Evolutionary conservation across 257 asterid species (phyloP).

Genomic region (Lycium barbarum): DNA sequence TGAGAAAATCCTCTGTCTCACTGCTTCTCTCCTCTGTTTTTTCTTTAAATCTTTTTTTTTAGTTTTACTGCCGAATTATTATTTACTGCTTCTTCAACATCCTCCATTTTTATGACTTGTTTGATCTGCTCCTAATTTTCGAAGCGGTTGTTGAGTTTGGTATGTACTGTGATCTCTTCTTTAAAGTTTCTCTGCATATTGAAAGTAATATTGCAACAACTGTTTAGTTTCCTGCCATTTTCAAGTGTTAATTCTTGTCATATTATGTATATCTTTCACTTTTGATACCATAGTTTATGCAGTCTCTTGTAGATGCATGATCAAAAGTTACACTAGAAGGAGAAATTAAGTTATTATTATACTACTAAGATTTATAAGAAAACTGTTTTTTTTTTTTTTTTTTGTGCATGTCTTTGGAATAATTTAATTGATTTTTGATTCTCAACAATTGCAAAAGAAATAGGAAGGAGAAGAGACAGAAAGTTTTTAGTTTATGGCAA

Average conservation of each 20-base stretch:
- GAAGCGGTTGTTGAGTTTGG: constrained; percentile 28
- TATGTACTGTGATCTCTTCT: constrained; percentile 10
- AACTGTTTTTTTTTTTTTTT: not conserved
- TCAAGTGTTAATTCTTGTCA: not conserved
- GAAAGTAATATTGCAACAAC: not conserved
- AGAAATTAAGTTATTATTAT: too few species aligned
- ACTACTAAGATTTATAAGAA: too few species aligned
- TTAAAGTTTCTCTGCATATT: not conserved
- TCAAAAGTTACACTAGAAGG: not conserved
- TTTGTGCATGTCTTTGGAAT: not conserved
- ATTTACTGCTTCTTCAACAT: not conserved
- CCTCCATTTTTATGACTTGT: not conserved
- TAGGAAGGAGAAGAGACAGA: not conserved
- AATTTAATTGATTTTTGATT: not conserved
- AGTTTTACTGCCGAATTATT: not conserved
- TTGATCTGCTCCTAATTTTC: not conserved
- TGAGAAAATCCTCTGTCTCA: not conserved
- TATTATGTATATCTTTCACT: not conserved
- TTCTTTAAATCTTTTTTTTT: not conserved
- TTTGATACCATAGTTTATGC: not conserved
- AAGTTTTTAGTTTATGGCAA: not conserved
- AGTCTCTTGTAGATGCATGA: not conserved
- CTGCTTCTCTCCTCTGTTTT: not conserved
- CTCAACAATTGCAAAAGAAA: not conserved
- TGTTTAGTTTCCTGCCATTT: not conserved